These are phyloP conservation scores for Pelagophyceae sp. DNA, from an alignment of 352 stramenopile species.

Conservation along the genomic window DNA sequence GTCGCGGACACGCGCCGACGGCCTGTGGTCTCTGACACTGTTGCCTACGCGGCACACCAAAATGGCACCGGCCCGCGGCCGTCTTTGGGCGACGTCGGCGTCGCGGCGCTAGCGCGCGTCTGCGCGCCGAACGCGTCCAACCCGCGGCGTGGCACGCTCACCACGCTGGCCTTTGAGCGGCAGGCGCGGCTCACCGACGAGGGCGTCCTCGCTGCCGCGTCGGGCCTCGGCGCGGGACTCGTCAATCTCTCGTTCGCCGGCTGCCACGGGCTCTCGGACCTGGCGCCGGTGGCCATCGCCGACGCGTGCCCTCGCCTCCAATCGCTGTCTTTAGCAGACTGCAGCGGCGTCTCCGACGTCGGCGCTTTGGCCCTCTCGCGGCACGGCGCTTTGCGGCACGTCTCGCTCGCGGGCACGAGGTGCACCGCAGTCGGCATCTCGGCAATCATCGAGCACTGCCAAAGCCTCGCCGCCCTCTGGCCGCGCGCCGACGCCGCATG, in stretches of 20 bases:
- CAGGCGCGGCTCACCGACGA: neutral
- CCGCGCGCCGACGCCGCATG: neutral
- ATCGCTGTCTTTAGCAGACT: neutral
- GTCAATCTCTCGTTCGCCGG: neutral
- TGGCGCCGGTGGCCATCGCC: neutral
- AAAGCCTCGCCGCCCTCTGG: neutral
- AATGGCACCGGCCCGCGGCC: neutral
- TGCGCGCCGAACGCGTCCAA: neutral
- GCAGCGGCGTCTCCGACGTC: neutral
- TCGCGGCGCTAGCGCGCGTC: neutral
- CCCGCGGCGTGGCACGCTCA: neutral
- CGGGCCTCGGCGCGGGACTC: neutral
- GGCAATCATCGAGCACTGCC: neutral
- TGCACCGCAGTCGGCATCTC: neutral
- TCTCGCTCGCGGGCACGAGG: neutral
- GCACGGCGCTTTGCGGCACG: neutral
- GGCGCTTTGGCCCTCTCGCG: constrained; percentile 1
- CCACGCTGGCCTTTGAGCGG: neutral
- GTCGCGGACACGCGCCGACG: neutral
- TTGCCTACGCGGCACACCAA: neutral
- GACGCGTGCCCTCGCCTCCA: neutral
- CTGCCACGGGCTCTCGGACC: neutral
- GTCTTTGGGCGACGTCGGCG: constrained; percentile 1
- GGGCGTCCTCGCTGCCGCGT: neutral
- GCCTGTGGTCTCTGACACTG: too few relatives aligned